Base-by-base conservation (phyloP, 192 early-diverging fungal genomes). In the Coemansia sp. region DNA sequence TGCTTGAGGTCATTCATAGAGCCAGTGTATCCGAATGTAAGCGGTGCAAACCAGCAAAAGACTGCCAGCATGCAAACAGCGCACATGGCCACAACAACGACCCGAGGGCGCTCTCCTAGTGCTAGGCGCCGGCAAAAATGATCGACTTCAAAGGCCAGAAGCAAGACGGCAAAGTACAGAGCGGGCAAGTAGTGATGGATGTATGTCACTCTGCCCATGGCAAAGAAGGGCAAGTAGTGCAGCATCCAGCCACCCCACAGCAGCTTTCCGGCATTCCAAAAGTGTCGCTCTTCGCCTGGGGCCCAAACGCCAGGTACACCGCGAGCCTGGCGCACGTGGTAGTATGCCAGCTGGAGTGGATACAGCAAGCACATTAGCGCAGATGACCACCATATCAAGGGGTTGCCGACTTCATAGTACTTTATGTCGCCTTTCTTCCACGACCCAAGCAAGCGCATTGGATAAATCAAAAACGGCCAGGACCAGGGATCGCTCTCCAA, bases 101-200 rank as follows among this genome's bases (percentile, higher is more conserved):
- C 71, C 69, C 69, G 79, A 69, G 86, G 83, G 43, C 83, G 75
- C 64, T 85, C 83, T 57, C 88, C 83, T 13, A 81, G 65, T 74
- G 78, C 85, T 73, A 94, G 74, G 71, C 66, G 55, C 36, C 56
- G 56, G 50, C 70, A 71, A 64, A 69, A 83, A 71, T 91, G 92
- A 58, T 95, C 92, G 45, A 92, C 69, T 31, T 94, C 84, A 53
- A 83, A 87, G n/a, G 90, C 90, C n/a, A 89, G 69, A n/a, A 90
- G 64, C 72, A 98, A 75, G 59, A 89, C 90, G 28, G 86, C 90
- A 82, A 94, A 91, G 50, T 96, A 90, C 36, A 89, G 86, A 1
- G 91, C 88, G 3, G 94, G 95, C 57, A 97, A 77, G 75, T 98
- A 98, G 79, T 98, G 96, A 83, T 98, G 96, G 64, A 98, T 72